Conservation (phyloP, 768 basidiomycete genomes). For the Megacollybia marginata region DNA sequence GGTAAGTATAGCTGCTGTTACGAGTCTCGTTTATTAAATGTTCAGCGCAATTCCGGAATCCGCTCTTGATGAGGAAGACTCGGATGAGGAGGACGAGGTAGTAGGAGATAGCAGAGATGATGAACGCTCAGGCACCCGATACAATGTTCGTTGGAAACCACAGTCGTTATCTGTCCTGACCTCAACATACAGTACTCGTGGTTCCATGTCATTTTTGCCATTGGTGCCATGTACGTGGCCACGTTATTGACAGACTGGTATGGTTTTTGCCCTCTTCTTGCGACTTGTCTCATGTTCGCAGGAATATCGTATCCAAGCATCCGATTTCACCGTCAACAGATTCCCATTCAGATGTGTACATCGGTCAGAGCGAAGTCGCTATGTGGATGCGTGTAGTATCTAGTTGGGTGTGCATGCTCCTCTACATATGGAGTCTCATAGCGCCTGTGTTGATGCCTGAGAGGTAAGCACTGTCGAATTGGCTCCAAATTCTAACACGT, state of each 20-base stretch:
- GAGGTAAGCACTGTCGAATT: conserved; percentile 42
- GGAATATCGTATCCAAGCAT: conserved; percentile 67
- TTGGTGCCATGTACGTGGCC: conserved; percentile 96
- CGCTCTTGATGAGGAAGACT: conserved; percentile 75
- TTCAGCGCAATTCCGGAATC: conserved; percentile 86
- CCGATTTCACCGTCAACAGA: conserved; percentile 37
- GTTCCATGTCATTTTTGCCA: conserved; percentile 97
- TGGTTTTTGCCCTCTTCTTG: conserved; percentile 20
- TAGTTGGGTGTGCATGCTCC: conserved; percentile 85
- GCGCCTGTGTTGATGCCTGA: conserved; percentile 91
- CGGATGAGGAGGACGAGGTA: conserved; percentile 70
- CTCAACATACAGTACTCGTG: conserved; percentile 73
- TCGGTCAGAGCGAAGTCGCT: conserved; percentile 90
- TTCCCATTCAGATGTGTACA: conserved; percentile 73
- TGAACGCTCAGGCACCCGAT: conserved; percentile 88
- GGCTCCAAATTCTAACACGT: neutral
- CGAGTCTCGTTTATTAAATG: no score
- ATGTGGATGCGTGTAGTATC: conserved; percentile 99
- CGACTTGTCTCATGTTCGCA: conserved; percentile 16
- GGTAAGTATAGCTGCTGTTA: conserved; percentile 39
- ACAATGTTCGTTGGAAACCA: conserved; percentile 58
- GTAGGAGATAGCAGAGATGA: conserved; percentile 80
- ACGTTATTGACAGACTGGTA: conserved; percentile 97
- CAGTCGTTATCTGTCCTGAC: conserved; percentile 1
- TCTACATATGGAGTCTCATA: conserved; percentile 83